phyloP scores from a whole-genome alignment of 2,329 filamentous ascomycete species.

The Tricladium varicosporioides region DNA sequence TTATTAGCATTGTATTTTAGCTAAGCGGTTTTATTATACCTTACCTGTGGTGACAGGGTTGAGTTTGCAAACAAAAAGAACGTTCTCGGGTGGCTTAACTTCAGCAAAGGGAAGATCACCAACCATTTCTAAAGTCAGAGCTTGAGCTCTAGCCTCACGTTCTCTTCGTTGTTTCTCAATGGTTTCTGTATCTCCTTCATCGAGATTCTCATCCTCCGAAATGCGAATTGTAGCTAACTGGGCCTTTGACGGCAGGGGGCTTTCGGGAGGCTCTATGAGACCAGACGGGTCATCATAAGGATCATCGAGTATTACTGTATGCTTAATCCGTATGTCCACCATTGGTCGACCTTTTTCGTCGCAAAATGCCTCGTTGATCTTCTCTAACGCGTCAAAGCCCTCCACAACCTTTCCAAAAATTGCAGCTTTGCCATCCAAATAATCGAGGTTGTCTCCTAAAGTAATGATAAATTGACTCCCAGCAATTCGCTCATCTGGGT shows the following conservation, averaged over 20 bases:
- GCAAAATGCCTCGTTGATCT: constrained; percentile 86
- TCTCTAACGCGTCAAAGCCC: constrained; percentile 90
- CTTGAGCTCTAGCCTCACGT: constrained; percentile 88
- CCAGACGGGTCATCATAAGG: constrained; percentile 81
- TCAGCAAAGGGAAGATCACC: constrained; percentile 96
- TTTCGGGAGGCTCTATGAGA: constrained; percentile 73
- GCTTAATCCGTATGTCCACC: constrained; percentile 91
- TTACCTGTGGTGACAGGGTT: constrained; percentile 85
- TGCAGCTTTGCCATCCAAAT: constrained; percentile 87
- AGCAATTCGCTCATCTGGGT: constrained; percentile 79
- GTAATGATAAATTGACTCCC: constrained; percentile 94
- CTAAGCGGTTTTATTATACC: constrained; percentile 33
- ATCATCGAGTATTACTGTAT: constrained; percentile 89
- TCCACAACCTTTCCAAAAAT: constrained; percentile 96
- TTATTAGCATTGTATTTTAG: constrained; percentile 7
- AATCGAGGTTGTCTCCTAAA: constrained; percentile 84
- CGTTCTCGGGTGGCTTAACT: constrained; percentile 94
- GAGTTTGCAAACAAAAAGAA: constrained; percentile 96
- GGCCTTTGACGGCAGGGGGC: constrained; percentile 76
- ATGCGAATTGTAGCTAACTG: constrained; percentile 92
- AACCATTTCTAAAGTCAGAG: constrained; percentile 94
- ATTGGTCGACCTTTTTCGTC: constrained; percentile 84
- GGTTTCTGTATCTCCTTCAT: constrained; percentile 73
- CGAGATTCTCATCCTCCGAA: constrained; percentile 79
- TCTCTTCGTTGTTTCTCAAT: constrained; percentile 78